phyloP scores from a whole-genome alignment of 208 protist genomes.

The Wallacemonas collosoma region DNA sequence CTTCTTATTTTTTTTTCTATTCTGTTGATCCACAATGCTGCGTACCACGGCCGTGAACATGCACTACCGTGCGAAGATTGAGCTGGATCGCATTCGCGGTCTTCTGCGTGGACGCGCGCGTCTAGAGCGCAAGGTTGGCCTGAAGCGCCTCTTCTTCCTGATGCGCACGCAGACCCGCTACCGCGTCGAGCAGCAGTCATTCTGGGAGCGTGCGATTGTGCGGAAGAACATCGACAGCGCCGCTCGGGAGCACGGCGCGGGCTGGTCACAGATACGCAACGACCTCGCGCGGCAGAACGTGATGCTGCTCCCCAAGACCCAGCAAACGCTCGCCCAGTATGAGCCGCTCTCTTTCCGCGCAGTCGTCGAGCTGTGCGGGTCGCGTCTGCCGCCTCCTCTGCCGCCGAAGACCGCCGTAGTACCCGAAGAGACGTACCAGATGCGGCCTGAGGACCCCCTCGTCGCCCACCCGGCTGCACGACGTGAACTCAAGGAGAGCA shows the following conservation, averaged over 20 bases:
- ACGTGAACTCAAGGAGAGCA: conserved; percentile 56
- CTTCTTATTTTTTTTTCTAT: not conserved
- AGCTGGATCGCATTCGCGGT: conserved; percentile 84
- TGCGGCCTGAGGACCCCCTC: conserved; percentile 22
- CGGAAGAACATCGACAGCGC: conserved; percentile 89
- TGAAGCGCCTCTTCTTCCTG: conserved; percentile 85
- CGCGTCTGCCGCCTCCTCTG: conserved; percentile 75
- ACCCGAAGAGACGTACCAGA: conserved; percentile 67
- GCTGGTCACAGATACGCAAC: conserved; percentile 76
- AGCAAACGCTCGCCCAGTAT: conserved; percentile 85
- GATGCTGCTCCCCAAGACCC: conserved; percentile 66
- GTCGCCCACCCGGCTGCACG: conserved; percentile 53
- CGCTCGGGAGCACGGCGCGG: conserved; percentile 80
- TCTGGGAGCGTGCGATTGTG: conserved; percentile 83
- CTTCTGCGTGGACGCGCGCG: conserved; percentile 80
- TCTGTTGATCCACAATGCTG: conserved; percentile 40
- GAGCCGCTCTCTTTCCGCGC: conserved; percentile 89
- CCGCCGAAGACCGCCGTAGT: conserved; percentile 60
- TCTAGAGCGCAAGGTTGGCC: conserved; percentile 81
- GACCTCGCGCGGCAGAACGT: conserved; percentile 87
- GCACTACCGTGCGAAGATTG: conserved; percentile 74
- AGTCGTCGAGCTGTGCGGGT: conserved; percentile 84
- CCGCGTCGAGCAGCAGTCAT: conserved; percentile 81
- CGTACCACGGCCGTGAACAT: conserved; percentile 34
- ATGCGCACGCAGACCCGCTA: conserved; percentile 90